These are phyloP conservation scores for Nemania abortiva DNA, from an alignment of 2,329 filamentous ascomycete genomes.

Conservation along the genomic window DNA sequence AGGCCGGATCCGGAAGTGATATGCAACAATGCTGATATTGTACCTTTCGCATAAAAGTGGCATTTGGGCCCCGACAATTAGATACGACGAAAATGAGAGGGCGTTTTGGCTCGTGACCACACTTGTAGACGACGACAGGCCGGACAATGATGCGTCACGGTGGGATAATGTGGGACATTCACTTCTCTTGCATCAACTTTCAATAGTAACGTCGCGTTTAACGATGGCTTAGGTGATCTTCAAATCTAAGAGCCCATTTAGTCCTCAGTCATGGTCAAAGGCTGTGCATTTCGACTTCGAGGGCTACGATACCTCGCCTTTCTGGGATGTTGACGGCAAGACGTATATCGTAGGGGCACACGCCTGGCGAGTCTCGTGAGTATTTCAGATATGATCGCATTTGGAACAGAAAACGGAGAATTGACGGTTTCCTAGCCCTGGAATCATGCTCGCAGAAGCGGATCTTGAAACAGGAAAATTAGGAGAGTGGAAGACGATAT, in stretches of 20 bases:
- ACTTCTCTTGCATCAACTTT: too few species aligned
- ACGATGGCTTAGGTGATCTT: conserved; percentile 57
- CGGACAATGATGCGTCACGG: conserved; percentile 47
- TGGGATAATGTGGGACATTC: conserved; percentile 51
- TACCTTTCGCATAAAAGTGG: conserved; percentile 47
- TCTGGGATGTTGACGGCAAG: conserved; percentile 68
- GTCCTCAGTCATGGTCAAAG: conserved; percentile 60
- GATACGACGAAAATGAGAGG: conserved; percentile 56
- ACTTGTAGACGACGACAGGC: conserved; percentile 53
- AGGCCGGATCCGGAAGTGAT: conserved; percentile 1
- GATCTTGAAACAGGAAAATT: conserved; percentile 57
- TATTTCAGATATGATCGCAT: not conserved
- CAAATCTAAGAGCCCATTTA: conserved; percentile 57
- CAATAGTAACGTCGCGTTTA: not conserved
- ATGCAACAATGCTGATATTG: not conserved
- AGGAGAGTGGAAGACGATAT: conserved; percentile 56
- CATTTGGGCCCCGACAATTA: conserved; percentile 62
- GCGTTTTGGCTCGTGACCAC: conserved; percentile 61
- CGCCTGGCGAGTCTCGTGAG: conserved; percentile 52
- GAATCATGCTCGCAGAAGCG: conserved; percentile 56
- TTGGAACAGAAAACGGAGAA: not conserved
- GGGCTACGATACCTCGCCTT: conserved; percentile 66
- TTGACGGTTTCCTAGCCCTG: conserved; percentile 48
- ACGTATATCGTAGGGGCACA: conserved; percentile 62
- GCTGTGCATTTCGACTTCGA: conserved; percentile 62